Base-by-base conservation (phyloP, 2,329 filamentous ascomycete genomes). In the Penicillium sumatraense region DNA sequence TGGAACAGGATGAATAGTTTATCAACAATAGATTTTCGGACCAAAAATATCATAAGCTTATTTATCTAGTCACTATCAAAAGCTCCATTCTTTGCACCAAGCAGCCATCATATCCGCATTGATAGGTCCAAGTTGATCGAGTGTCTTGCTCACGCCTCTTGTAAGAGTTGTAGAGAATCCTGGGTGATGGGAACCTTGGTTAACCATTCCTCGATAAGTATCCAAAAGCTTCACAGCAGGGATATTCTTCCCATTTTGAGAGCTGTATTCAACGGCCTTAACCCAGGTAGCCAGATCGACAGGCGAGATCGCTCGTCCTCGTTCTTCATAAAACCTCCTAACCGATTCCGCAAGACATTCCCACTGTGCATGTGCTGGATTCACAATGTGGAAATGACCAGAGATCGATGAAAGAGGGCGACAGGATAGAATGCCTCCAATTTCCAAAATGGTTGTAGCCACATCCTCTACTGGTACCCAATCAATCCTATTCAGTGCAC, bases 401-500 rank as follows among this genome's bases (percentile, higher is more conserved):
- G 4, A 44, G 3, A 9, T 38, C 35, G 18, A n/a, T 8, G 35
- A 38, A 5, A 21, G 11, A 9, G 35, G 35, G 35, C 18, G 35
- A 18, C 16, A 16, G 7, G 35, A 38, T 38, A 21, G 35, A 20
- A 38, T 38, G 16, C 35, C 35, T 21, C 8, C 35, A 38, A 38
- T 20, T 38, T 38, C 35, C 16, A 38, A 18, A 8, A 38, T 18
- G 9, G 13, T 38, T 11, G 16, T 11, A 21, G 35, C 35, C 9
- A 38, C 35, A 21, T 38, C 35, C 8, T 38, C 29, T 10, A 67
- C 60, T 11, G 64, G 63, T 8, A 60, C 51, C 65, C 83, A 86
- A 63, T 85, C 81, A 1, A 85, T 74, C 0, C 67, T 64, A 3
- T 77, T 65, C 8, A 8, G 18, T 1, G 62, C 57, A 0, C 81